Evolutionary conservation across 2,329 filamentous ascomycete species (phyloP), one percentile per base, ranked within the genome.

Genomic region (Trichophyton benhamiae): DNA sequence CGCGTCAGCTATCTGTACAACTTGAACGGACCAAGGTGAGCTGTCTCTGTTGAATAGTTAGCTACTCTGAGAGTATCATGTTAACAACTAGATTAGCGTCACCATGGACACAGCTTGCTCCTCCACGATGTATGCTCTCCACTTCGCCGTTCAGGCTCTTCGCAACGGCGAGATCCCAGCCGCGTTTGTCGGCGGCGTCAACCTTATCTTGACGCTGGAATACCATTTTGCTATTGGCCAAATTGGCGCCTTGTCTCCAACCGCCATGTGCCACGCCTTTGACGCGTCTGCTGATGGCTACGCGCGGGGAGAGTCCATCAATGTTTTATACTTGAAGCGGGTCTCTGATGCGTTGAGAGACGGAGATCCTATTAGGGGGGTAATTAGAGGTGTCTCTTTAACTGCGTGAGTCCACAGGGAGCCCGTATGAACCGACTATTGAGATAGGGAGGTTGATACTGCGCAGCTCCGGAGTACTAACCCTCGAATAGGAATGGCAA

Each of bases 181-280:
- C 17, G 25, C 25, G 13, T n/a, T 57, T n/a, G 52, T 38, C 1
- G 52, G 27, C 11, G 52, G 52, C 20, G 27, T 20, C 13, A 57
- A 57, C 25, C n/a, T 57, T 9, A 33, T 30, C 11, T 27, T 57
- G 2, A 48, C 44, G 17, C 9, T 20, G n/a, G 44, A 48, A 48
- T 20, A 48, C 20, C n/a, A 48, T 5, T 20, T 20, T 6, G 44
- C n/a, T 6, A 48, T 48, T 48, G 44, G 44, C 5, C n/a, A 20
- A 20, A 48, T 48, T 11, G 17, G n/a, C n/a, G 17, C 44, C 3
- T 20, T 17, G 42, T 20, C n/a, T 46, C 42, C 42, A 20, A 20
- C 42, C 3, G 42, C 17, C 73, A 74, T 1, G 73, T 69, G 25
- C 13, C 33, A 38, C 9, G 11, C 33, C 3, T 38, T 38, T 13